Percentiles rank a stretch among this genome's conserved stretches.
Conservation (phyloP, 169 alveolate genomes). For the Cryptosporidium muris region DNA sequence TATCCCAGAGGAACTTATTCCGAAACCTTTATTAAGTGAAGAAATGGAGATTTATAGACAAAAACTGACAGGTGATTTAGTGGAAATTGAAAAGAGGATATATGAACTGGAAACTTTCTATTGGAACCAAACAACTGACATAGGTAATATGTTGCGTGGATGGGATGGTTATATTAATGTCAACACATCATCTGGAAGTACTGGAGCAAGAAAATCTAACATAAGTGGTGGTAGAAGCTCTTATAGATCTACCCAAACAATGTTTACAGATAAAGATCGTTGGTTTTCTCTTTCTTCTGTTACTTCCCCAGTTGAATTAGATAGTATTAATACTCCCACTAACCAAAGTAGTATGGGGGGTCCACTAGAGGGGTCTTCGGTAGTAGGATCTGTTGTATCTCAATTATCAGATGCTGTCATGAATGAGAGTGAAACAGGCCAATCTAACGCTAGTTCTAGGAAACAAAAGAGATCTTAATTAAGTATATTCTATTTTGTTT, state of each 20-base stretch:
- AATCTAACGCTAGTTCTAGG: constrained; percentile 10
- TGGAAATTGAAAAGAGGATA: constrained; percentile 68
- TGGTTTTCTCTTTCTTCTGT: constrained; percentile 67
- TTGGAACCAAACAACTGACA: constrained; percentile 73
- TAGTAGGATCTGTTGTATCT: constrained; percentile 42
- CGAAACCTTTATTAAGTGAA: constrained; percentile 2
- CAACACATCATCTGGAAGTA: constrained; percentile 4
- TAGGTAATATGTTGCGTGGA: constrained; percentile 76
- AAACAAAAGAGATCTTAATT: constrained; percentile 2
- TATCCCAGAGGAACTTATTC: neutral
- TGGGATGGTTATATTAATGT: constrained; percentile 76
- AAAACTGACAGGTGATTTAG: constrained; percentile 70
- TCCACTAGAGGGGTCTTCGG: constrained; percentile 36
- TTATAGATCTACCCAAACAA: constrained; percentile 3
- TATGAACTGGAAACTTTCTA: constrained; percentile 76
- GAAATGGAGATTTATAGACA: constrained; percentile 72
- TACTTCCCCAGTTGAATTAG: constrained; percentile 58
- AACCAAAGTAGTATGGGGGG: neutral
- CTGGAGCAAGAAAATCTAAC: constrained; percentile 53
- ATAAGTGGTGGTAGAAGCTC: constrained; percentile 27
- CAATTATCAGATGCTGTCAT: constrained; percentile 18
- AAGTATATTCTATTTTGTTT: no score
- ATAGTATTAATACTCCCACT: constrained; percentile 7
- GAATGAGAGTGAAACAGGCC: constrained; percentile 17
- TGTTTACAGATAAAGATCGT: constrained; percentile 58